These are phyloP conservation scores for Fragaria ananassa DNA, from an alignment of 306 rosid species.

Conservation along the genomic window DNA sequence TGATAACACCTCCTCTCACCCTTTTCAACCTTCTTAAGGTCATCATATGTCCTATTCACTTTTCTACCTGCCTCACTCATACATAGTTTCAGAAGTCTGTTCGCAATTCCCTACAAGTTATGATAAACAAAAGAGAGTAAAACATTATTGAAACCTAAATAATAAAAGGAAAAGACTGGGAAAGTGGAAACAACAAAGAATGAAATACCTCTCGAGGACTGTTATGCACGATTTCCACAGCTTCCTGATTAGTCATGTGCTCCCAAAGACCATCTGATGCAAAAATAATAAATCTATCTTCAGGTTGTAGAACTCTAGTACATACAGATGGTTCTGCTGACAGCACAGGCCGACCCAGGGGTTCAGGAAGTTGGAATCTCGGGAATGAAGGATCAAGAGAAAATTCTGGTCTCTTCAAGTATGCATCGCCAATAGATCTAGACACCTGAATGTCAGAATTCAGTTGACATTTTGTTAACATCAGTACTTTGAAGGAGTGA, in stretches of 20 bases:
- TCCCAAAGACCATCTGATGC: constrained; percentile 98
- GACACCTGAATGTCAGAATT: constrained; percentile 57
- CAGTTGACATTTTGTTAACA: not conserved
- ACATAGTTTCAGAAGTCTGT: constrained; percentile 61
- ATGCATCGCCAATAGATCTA: constrained; percentile 90
- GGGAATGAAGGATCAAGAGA: constrained; percentile 77
- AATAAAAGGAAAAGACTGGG: not conserved
- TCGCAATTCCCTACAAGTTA: constrained; percentile 66
- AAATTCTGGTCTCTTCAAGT: constrained; percentile 80
- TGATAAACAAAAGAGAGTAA: constrained; percentile 1
- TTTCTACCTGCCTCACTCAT: constrained; percentile 69
- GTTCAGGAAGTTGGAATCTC: constrained; percentile 63
- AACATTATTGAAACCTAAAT: not conserved
- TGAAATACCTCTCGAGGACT: constrained; percentile 54
- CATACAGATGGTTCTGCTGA: constrained; percentile 71
- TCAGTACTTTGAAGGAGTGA: not conserved
- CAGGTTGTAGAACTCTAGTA: constrained; percentile 56
- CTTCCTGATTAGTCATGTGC: constrained; percentile 71
- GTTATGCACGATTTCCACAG: constrained; percentile 66
- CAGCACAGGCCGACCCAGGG: constrained; percentile 73
- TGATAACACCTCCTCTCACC: constrained; percentile 68
- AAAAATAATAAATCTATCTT: constrained; percentile 71
- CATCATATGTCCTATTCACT: constrained; percentile 65
- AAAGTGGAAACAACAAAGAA: not conserved
- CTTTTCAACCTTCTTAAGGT: constrained; percentile 62